A percentile compares a stretch with the other conserved stretches of the same genome.
Evolutionary conservation across 1,284 basidiomycete genomes (phyloP).

Genomic region (Trametes polyzona): DNA sequence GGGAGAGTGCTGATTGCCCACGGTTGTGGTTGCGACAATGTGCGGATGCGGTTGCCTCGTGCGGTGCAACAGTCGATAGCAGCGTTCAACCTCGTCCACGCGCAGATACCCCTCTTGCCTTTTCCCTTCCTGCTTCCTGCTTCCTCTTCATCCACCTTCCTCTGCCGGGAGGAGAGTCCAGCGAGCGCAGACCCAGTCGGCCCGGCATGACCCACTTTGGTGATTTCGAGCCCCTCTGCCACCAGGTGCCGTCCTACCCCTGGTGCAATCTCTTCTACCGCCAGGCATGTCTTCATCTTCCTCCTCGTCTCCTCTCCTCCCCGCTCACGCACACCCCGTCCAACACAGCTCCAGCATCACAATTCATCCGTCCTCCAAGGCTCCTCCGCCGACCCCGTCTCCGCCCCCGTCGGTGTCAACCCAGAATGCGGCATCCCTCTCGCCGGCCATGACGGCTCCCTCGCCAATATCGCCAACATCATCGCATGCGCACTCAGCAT

Average conservation of each 20-base stretch:
- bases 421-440: slow-evolving; percentile 57
- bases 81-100: not conserved
- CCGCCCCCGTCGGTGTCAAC: slow-evolving; percentile 62
- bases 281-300: slow-evolving; percentile 46
- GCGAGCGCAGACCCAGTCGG: not conserved
- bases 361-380: slow-evolving; percentile 40
- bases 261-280: slow-evolving; percentile 77
- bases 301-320: not conserved
- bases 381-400: slow-evolving; percentile 42
- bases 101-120: not conserved
- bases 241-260: slow-evolving; percentile 61
- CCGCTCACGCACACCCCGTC: not conserved
- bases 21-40: not conserved
- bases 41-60: not conserved
- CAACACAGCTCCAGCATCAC: slow-evolving; percentile 40
- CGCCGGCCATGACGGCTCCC: slow-evolving; percentile 50
- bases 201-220: slow-evolving; percentile 58
- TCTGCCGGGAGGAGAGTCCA: not conserved
- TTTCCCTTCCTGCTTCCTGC: not conserved
- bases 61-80: not conserved
- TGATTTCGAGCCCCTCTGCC: slow-evolving; percentile 62
- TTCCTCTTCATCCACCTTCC: not conserved
- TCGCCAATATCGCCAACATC: slow-evolving; percentile 79
- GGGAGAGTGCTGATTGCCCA: not conserved
- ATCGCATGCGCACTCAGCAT: slow-evolving; percentile 66